Conservation (phyloP, 495 filamentous ascomycete genomes). For the Thozetella sp. region DNA sequence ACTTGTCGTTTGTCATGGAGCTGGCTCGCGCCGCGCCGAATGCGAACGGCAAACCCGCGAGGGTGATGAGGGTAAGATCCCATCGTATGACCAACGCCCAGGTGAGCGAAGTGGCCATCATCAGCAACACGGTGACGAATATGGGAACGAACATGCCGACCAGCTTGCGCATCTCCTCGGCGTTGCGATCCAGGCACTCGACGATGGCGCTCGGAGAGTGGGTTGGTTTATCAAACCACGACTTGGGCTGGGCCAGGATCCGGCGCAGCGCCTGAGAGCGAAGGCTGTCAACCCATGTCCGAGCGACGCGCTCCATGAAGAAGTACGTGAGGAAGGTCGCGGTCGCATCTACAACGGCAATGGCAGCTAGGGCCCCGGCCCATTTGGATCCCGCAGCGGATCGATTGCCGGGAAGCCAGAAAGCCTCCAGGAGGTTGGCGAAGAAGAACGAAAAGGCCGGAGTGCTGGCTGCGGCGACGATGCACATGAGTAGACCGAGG, state of each 20-base stretch:
- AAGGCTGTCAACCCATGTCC: conserved; percentile 77
- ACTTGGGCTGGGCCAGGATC: conserved; percentile 75
- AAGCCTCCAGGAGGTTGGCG: conserved; percentile 30
- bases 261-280: conserved; percentile 68
- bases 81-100: conserved; percentile 80
- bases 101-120: conserved; percentile 64
- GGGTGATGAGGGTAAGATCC: conserved; percentile 79
- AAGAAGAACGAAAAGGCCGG: conserved; percentile 65
- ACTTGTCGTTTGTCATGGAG: conserved; percentile 61
- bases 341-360: conserved; percentile 67
- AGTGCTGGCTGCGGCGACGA: conserved; percentile 68
- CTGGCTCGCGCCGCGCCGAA: conserved; percentile 66
- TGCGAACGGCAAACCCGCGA: conserved; percentile 69
- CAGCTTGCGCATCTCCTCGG: conserved; percentile 84
- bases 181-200: conserved; percentile 77
- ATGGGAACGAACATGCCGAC: conserved; percentile 77
- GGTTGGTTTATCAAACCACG: conserved; percentile 78
- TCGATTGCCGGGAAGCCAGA: neutral
- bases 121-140: conserved; percentile 62
- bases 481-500: conserved; percentile 59
- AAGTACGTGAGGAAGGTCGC: conserved; percentile 69
- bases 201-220: conserved; percentile 66
- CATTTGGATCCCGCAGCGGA: conserved; percentile 57
- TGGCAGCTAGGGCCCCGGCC: conserved; percentile 68
- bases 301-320: conserved; percentile 69